These are phyloP conservation scores for Beauveria rudraprayagi DNA, from an alignment of 2,329 filamentous ascomycete genomes.

Conservation along the genomic window DNA sequence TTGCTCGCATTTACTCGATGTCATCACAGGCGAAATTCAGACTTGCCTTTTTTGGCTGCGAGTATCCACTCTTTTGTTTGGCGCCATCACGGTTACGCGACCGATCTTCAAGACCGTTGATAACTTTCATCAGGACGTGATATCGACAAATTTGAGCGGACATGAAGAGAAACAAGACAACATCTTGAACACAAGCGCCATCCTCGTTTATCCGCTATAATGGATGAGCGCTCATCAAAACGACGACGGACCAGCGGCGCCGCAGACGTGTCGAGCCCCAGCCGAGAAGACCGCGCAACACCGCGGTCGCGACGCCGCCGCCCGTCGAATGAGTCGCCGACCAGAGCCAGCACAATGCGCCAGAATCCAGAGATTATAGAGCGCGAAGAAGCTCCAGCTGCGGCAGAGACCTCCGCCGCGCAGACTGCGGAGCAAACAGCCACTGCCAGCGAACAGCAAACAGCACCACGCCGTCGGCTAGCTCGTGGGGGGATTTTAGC, in stretches of 20 bases:
- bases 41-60: background rate
- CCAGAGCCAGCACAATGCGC: conserved; percentile 53
- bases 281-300: conserved; percentile 15
- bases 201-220: conserved; percentile 13
- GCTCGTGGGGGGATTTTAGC: conserved; percentile 5
- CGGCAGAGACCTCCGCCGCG: conserved; percentile 19
- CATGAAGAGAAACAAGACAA: background rate
- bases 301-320: conserved; percentile 25
- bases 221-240: conserved; percentile 54
- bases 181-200: conserved; percentile 3
- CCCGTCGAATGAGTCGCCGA: conserved; percentile 60
- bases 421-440: background rate
- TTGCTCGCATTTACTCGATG: too few species aligned
- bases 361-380: conserved; percentile 51
- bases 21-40: background rate
- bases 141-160: background rate
- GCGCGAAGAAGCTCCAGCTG: conserved; percentile 31
- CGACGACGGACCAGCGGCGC: conserved; percentile 44
- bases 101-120: background rate
- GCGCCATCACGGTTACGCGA: conserved; percentile 4
- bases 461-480: conserved; percentile 7
- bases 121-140: background rate
- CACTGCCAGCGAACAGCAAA: conserved; percentile 2
- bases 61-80: conserved; percentile 8
- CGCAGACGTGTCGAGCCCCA: conserved; percentile 20